Conservation (phyloP, 345 rosid species). For the Ceriops zippeliana region DNA sequence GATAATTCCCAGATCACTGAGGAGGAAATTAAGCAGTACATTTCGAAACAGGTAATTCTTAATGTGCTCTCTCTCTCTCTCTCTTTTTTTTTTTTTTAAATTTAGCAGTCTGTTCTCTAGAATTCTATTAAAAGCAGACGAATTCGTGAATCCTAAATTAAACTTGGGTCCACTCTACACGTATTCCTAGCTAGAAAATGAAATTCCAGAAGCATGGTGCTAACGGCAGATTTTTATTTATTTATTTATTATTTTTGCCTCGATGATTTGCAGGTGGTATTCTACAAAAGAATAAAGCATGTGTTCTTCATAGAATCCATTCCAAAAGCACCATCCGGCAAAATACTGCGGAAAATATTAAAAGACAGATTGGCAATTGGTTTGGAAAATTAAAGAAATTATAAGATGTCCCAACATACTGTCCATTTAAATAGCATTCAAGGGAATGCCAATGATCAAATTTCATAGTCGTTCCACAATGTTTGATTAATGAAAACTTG, state of each 20-base stretch:
- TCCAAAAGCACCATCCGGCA: conserved; percentile 36
- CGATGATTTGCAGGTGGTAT: conserved; percentile 26
- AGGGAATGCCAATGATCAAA: not conserved
- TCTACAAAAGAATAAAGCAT: conserved; percentile 23
- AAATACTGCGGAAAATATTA: conserved; percentile 23
- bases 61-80: too few relatives aligned
- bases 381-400: not conserved
- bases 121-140: too few relatives aligned
- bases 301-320: conserved; percentile 24
- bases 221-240: not conserved
- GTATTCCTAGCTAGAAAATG: too few relatives aligned
- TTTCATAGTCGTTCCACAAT: too few relatives aligned
- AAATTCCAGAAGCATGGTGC: too few relatives aligned
- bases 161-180: too few relatives aligned
- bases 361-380: conserved; percentile 19
- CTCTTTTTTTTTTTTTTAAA: too few relatives aligned
- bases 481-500: too few relatives aligned
- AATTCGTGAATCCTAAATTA: too few relatives aligned
- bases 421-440: not conserved
- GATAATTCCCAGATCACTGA: conserved; percentile 13
- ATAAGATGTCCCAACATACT: too few relatives aligned
- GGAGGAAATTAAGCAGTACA: conserved; percentile 21
- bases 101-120: too few relatives aligned
- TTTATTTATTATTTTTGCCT: too few relatives aligned
- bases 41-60: conserved; percentile 24